Percentiles rank a stretch among this genome's conserved stretches.
These are phyloP conservation scores for Ceratobasidium sp. DNA, from an alignment of 1,284 basidiomycete genomes.

Conservation along the genomic window DNA sequence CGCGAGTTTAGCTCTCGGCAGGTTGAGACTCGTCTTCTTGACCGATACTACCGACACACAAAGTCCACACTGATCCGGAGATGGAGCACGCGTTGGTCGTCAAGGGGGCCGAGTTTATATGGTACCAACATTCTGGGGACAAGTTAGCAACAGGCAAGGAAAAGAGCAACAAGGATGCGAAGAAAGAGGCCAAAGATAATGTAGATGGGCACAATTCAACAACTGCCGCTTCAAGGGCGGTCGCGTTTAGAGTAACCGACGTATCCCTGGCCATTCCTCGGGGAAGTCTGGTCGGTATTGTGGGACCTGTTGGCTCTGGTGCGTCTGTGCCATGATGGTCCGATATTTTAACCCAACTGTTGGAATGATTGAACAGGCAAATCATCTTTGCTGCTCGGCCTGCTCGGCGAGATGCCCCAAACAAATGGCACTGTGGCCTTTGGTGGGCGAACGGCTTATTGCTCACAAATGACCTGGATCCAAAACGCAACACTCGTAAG, in stretches of 20 bases:
- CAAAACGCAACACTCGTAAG: conserved; percentile 78
- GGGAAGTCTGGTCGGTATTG: conserved; percentile 67
- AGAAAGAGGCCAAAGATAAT: conserved; percentile 37
- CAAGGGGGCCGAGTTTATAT: conserved; percentile 66
- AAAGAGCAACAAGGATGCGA: conserved; percentile 36
- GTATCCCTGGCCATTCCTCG: conserved; percentile 62
- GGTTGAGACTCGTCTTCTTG: conserved; percentile 63
- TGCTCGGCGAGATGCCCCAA: conserved; percentile 77
- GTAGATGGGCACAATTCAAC: conserved; percentile 29
- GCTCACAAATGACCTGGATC: conserved; percentile 88
- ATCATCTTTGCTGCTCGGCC: conserved; percentile 71
- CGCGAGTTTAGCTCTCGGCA: conserved; percentile 53
- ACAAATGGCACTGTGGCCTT: conserved; percentile 62
- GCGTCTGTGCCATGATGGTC: conserved; percentile 13
- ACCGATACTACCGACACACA: conserved; percentile 60
- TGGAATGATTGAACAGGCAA: conserved; percentile 50
- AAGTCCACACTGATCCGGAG: conserved; percentile 54
- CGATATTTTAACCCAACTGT: conserved; percentile 18
- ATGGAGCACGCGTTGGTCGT: conserved; percentile 61
- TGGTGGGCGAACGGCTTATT: conserved; percentile 79
- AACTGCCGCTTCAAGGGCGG: too few species aligned
- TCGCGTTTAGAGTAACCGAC: conserved; percentile 55
- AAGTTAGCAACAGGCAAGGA: conserved; percentile 42
- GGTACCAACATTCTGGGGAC: conserved; percentile 55
- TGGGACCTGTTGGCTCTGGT: conserved; percentile 69